Evolutionary conservation across 2,329 filamentous ascomycete species (phyloP), one percentile per base, ranked within the genome.

Genomic region (Claviceps arundinis): DNA sequence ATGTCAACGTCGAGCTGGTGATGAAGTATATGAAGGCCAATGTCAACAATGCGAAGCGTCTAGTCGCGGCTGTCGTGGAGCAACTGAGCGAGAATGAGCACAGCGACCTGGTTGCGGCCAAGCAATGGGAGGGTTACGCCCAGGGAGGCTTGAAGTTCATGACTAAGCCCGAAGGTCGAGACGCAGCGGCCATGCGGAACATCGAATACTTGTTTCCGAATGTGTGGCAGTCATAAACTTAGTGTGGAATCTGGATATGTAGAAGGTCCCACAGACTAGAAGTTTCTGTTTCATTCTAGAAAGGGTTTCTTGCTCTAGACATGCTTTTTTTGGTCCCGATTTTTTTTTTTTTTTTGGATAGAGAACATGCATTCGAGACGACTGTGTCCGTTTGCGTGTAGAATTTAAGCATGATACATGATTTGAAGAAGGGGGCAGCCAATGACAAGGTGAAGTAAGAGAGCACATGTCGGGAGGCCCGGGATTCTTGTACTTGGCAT

Each of bases 1-100:
- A 87, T 58, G 93, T 98, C 56, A 90, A 89, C 56, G 93, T 98
- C 22, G 87, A 90, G 68, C 95, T 97, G 87, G 93, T 98, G 52
- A 88, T 95, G 82, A 85, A 82, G 55, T 88, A 95, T 70, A 98
- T 98, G 93, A 85, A 86, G 65, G 85, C 89, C 59, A 98, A 98
- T 70, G 78, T 87, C 50, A 77, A 84, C 64, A 98, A 97, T 64
- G 93, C 93, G 37, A 84, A 85, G 66, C 76, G 82, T 50, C 84
- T 97, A 52, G 84, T 98, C 37, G 87, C 81, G 38, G 88, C 87
- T 37, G 89, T 97, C 45, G 74, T 98, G 52, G 88, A 97, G 68
- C 84, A 89, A 69, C 75, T 97, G 60, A 82, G 80, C 61, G 84
- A 86, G 65, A 77, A 87, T 54, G 85, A 91, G 64, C 81, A 95